Evolutionary conservation across 306 rosid genomes (phyloP).

Genomic region (Vigna trinervia): DNA sequence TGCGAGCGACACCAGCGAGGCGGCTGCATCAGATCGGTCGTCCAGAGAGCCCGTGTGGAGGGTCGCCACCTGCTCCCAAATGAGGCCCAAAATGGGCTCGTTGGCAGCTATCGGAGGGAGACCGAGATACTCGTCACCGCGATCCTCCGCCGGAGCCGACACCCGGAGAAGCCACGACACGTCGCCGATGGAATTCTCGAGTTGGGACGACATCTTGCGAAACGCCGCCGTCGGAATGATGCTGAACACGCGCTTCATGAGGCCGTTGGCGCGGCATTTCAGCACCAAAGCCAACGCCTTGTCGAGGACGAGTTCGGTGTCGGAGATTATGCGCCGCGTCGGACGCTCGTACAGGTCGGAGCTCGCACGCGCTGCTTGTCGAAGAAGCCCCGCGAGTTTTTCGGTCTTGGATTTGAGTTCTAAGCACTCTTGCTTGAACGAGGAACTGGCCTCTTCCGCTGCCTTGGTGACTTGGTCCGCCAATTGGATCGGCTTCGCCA

Average conservation of each 20-base stretch:
- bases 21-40: slow-evolving; percentile 84
- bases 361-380: slow-evolving; percentile 86
- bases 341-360: slow-evolving; percentile 91
- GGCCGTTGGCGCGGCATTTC: slow-evolving; percentile 78
- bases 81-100: slow-evolving; percentile 75
- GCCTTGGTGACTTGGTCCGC: slow-evolving; percentile 81
- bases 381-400: slow-evolving; percentile 73
- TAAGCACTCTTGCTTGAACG: slow-evolving; percentile 61
- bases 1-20: slow-evolving; percentile 78
- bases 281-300: slow-evolving; percentile 62
- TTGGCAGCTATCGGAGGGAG: slow-evolving; percentile 91
- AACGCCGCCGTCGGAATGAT: slow-evolving; percentile 83
- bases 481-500: slow-evolving; percentile 79
- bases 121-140: slow-evolving; percentile 76
- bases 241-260: slow-evolving; percentile 80
- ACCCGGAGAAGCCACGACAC: slow-evolving; percentile 91
- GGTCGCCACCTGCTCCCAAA: slow-evolving; percentile 88
- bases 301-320: slow-evolving; percentile 76
- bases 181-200: slow-evolving; percentile 85
- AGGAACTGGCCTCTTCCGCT: slow-evolving; percentile 68
- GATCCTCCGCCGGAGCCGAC: slow-evolving; percentile 77
- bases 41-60: slow-evolving; percentile 68
- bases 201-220: slow-evolving; percentile 73
- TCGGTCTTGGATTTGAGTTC: slow-evolving; percentile 80
- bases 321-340: slow-evolving; percentile 74